A percentile compares a stretch with the other conserved stretches of the same genome.
Conservation (phyloP, 805 yeast species). For the Candida multigemmis region DNA sequence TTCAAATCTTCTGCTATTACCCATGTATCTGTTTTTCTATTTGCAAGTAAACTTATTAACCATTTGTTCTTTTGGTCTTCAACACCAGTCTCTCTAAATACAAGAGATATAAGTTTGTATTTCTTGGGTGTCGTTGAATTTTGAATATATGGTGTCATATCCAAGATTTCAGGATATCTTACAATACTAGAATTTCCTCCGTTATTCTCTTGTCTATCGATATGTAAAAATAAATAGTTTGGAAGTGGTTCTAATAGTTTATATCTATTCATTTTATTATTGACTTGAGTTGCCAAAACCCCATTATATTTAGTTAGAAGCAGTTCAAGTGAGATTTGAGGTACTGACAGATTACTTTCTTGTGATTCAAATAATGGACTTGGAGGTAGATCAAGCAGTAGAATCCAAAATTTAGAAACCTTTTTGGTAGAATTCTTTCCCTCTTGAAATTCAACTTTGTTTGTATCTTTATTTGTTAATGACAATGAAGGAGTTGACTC, state of each 20-base stretch:
- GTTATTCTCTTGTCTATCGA: constrained; percentile 34
- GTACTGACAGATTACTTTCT: constrained; percentile 21
- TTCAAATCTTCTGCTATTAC: constrained; percentile 45
- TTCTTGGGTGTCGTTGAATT: constrained; percentile 4
- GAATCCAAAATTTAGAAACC: constrained; percentile 41
- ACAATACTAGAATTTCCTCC: constrained; percentile 45
- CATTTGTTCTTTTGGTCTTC: constrained; percentile 21
- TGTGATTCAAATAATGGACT: constrained; percentile 25
- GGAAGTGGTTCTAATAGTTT: constrained; percentile 38
- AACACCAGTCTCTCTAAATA: not conserved
- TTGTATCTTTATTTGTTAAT: constrained; percentile 14
- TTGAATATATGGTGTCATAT: constrained; percentile 21
- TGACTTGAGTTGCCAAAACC: constrained; percentile 14
- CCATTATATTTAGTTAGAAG: constrained; percentile 38
- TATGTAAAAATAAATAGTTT: constrained; percentile 42
- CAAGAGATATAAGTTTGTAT: constrained; percentile 8
- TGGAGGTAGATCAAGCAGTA: constrained; percentile 55
- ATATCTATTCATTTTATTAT: constrained; percentile 27
- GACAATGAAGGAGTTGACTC: constrained; percentile 6
- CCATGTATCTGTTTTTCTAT: constrained; percentile 41
- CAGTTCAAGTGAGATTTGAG: constrained; percentile 38
- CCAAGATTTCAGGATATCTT: constrained; percentile 40
- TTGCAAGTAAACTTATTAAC: constrained; percentile 29
- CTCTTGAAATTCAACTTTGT: constrained; percentile 4
- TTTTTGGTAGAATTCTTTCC: not conserved